Evolutionary conservation across 495 filamentous ascomycete genomes (phyloP).

Genomic region (Hyaloscypha bicolor): DNA sequence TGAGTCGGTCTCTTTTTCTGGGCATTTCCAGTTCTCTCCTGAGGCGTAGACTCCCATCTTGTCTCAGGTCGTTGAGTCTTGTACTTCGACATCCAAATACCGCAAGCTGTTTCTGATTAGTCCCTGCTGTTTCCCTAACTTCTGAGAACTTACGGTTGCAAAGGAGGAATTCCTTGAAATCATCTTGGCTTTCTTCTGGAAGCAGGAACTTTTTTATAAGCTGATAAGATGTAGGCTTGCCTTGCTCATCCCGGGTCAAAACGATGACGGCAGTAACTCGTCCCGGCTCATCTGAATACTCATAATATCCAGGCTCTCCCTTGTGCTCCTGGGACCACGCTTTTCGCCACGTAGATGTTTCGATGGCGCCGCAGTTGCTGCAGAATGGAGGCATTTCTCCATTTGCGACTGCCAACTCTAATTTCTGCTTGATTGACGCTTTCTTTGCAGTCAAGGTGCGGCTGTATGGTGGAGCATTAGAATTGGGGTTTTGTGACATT

Average conservation of each 20-base stretch:
- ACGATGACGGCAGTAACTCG: slow-evolving; percentile 64
- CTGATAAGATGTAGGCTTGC: slow-evolving; percentile 61
- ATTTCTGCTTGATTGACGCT: slow-evolving; percentile 60
- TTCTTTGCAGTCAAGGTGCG: slow-evolving; percentile 45
- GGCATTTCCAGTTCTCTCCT: slow-evolving; percentile 36
- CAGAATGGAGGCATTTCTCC: slow-evolving; percentile 86
- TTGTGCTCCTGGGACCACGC: slow-evolving; percentile 71
- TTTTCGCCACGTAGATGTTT: slow-evolving; percentile 94
- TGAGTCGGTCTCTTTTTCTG: slow-evolving; percentile 48
- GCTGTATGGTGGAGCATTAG: slow-evolving; percentile 17
- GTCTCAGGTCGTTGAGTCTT: slow-evolving; percentile 80
- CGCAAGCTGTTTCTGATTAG: slow-evolving; percentile 58
- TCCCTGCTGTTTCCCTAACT: no score
- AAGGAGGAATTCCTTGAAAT: slow-evolving; percentile 69
- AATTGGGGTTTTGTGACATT: slow-evolving; percentile 1
- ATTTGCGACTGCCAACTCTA: slow-evolving; percentile 66
- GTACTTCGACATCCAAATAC: slow-evolving; percentile 89
- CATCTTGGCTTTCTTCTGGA: slow-evolving; percentile 57
- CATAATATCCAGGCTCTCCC: slow-evolving; percentile 62
- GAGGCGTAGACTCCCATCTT: slow-evolving; percentile 85
- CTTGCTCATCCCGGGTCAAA: slow-evolving; percentile 60
- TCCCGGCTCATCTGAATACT: slow-evolving; percentile 67
- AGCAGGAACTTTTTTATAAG: slow-evolving; percentile 77
- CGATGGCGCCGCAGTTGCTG: slow-evolving; percentile 89
- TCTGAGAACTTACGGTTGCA: slow-evolving; percentile 66